Evolutionary conservation across 306 rosid genomes (phyloP), one percentile per base, ranked within the genome.

Genomic region (Acacia melanoxylon): DNA sequence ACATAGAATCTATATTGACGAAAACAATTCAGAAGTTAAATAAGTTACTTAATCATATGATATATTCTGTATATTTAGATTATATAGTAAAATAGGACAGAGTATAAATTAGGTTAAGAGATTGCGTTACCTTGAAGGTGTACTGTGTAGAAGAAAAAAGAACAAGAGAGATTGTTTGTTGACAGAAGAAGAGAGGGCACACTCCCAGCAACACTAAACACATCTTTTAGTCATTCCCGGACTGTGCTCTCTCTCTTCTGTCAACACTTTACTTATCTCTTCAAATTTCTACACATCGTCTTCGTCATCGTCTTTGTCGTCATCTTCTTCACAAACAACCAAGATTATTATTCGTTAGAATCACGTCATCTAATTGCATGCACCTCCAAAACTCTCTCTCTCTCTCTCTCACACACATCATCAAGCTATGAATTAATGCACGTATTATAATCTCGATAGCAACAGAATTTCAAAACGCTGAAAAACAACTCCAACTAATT

Each of bases 241-340:
- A 87, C 87, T 92, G 93, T 91, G 97, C 97, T 86, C 92, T 86
- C 98, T 92, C 97, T 94, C 98, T 94, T 94, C 98, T 94, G 97
- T 94, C 98, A 94, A 61, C 58, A 37, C 41, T 5, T 5, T 2
- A 1, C 20, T 33, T 17, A 15, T 29, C 41, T 1, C 8, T 19
- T 46, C 5, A 11, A 37, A 8, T 24, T 62, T 31, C 69, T 22
- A 4, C 33, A 1, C 68, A 1, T 35, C 69, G 2, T 61, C 24
- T 13, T 56, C 84, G n/a, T 45, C 42, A 3, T 51, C 42, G 5
- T 61, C 68, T 3, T 19, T 4, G 67, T 65, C 12, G 17, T 16
- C 42, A 15, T 29, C 45, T 4, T 61, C 35, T 61, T 61, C 67
- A n/a, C 14, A 22, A 58, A 10, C 29, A 14, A 58, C 6, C 15